Conservation (phyloP, 805 yeast genomes). For the Kuraishia cidri region DNA sequence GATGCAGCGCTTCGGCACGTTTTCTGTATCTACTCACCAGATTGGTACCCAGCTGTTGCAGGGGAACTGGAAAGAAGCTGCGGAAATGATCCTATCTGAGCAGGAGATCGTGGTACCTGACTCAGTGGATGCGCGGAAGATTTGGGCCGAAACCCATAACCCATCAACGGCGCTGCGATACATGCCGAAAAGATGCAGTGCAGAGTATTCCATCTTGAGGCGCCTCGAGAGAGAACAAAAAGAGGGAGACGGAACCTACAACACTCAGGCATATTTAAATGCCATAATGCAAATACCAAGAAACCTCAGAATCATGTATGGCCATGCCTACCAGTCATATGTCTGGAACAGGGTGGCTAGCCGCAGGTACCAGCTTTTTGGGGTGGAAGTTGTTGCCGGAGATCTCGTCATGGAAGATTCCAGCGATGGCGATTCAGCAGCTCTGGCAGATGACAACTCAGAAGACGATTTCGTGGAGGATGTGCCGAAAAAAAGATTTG, state of each 20-base stretch:
- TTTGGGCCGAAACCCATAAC: constrained; percentile 71
- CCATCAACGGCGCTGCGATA: constrained; percentile 53
- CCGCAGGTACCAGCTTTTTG: constrained; percentile 62
- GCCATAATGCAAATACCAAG: constrained; percentile 89
- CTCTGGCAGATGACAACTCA: constrained; percentile 18
- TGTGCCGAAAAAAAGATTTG: constrained; percentile 42
- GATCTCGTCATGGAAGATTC: constrained; percentile 57
- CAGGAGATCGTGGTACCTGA: constrained; percentile 81
- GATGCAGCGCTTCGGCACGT: constrained; percentile 98
- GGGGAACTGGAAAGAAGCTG: constrained; percentile 75
- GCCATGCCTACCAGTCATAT: constrained; percentile 94
- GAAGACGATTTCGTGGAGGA: constrained; percentile 66
- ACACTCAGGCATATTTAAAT: constrained; percentile 52
- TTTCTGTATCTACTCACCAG: constrained; percentile 83
- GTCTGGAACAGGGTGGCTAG: constrained; percentile 90
- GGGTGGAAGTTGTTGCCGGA: constrained; percentile 65
- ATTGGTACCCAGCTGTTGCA: constrained; percentile 68
- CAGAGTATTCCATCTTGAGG: constrained; percentile 68
- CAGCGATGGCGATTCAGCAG: constrained; percentile 5
- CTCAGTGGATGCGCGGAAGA: constrained; percentile 70
- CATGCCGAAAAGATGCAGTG: constrained; percentile 86
- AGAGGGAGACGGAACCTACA: constrained; percentile 34
- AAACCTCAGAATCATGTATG: constrained; percentile 88
- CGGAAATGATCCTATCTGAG: constrained; percentile 69
- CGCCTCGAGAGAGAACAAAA: constrained; percentile 44